Conservation (phyloP, 257 asterid species). For the Nicotiana sylvestris region DNA sequence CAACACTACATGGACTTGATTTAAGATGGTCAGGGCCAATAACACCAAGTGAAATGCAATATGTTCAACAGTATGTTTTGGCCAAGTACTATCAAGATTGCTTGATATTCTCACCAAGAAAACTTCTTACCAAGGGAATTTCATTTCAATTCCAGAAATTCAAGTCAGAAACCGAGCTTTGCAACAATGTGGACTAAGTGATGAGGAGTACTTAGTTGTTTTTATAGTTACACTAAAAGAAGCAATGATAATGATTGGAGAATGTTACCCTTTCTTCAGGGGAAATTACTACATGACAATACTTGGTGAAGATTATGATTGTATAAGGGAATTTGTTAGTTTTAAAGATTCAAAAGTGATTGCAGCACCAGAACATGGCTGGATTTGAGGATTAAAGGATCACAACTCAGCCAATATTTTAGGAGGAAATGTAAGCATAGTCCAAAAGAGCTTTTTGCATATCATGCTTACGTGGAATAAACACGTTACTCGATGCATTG, state of each 20-base stretch:
- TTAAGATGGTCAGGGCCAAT: too few species aligned
- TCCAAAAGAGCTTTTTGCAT: slow-evolving; percentile 70
- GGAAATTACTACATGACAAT: slow-evolving; percentile 62
- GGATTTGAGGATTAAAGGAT: slow-evolving; percentile 82
- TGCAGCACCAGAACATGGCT: slow-evolving; percentile 72
- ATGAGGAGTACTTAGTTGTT: slow-evolving; percentile 55
- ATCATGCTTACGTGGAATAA: slow-evolving; percentile 38
- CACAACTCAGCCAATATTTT: slow-evolving; percentile 73
- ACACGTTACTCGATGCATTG: slow-evolving; percentile 69
- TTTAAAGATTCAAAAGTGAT: slow-evolving; percentile 52
- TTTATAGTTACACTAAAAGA: slow-evolving; percentile 39
- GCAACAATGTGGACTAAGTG: slow-evolving; percentile 54
- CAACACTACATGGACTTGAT: too few species aligned
- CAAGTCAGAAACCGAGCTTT: slow-evolving; percentile 71
- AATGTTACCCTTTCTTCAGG: slow-evolving; percentile 65
- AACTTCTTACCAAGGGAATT: slow-evolving; percentile 14
- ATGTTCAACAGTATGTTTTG: too few species aligned
- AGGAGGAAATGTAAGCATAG: slow-evolving; percentile 57
- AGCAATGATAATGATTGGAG: slow-evolving; percentile 63
- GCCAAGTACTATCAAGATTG: slow-evolving; percentile 16
- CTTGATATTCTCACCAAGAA: slow-evolving; percentile 46
- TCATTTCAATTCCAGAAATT: slow-evolving; percentile 75
- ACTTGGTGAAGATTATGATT: too few species aligned
- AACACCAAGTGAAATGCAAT: too few species aligned
- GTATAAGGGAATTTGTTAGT: too few species aligned